Evolutionary conservation across 2,329 filamentous ascomycete genomes (phyloP), one percentile per base, ranked within the genome.

Genomic region (Botryosphaeria dothidea): DNA sequence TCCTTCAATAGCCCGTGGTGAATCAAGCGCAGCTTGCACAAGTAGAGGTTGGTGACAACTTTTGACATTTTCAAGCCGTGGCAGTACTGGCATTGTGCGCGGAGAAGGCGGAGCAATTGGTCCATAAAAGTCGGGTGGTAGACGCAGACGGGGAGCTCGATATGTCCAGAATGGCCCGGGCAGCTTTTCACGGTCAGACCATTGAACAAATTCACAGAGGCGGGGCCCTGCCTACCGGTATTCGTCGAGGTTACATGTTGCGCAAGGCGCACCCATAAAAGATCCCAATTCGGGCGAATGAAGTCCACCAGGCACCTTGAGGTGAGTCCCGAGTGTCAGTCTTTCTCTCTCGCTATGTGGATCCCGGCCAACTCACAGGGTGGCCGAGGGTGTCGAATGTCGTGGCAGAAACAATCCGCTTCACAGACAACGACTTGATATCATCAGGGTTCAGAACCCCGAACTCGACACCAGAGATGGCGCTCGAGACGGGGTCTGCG

Each of bases 41-140:
- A 81, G 73, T 92, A 95, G 69, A 89, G 85, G 78, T 94, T 92
- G 67, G 96, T 83, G 67, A 92, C 86, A 62, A 88, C 86, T 56
- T 89, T 86, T n/a, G 90, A 84, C 75, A 97, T 85, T 74, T 91
- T 92, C 70, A 99, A 88, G 65, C 89, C 88, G 74, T 93, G 90
- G 79, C 96, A 99, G 81, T 97, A 97, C 66, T 90, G 86, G 77
- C 95, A 99, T 78, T 94, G 91, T 62, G 92, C 90, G 71, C 93
- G 89, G 21, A 99, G 84, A 51, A 99, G 83, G 49, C 92, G 90
- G 68, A 96, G 86, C 61, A 93, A 86, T 77, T 97, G 93, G 75
- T 97, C 93, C 83, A 99, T 90, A 74, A 97, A 98, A 1, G 93
- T 91, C n/a, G 94, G 92, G 78, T 99, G 94, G 77, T 98, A 99